These are phyloP conservation scores for Metschnikowia henanensis DNA, from an alignment of 805 yeast genomes.

Conservation along the genomic window DNA sequence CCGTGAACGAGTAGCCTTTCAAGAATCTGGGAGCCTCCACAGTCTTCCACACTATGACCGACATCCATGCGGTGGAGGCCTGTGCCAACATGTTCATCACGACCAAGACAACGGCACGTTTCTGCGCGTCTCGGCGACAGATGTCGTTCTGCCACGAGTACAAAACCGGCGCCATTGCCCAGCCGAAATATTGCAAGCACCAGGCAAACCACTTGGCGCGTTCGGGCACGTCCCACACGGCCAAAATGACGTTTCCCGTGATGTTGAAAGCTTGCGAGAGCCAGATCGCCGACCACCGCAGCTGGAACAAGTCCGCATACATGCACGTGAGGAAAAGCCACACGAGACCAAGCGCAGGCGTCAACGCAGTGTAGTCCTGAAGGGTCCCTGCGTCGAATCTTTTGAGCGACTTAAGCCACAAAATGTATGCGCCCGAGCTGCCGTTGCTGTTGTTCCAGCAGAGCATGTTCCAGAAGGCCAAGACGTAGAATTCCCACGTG, in stretches of 20 bases:
- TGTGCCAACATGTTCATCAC: conserved; percentile 56
- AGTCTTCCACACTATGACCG: conserved; percentile 52
- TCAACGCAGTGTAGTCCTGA: conserved; percentile 45
- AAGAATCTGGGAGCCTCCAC: conserved; percentile 55
- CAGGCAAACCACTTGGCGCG: conserved; percentile 68
- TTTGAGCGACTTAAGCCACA: conserved; percentile 50
- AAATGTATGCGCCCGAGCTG: conserved; percentile 53
- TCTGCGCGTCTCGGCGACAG: conserved; percentile 54
- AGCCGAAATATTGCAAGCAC: conserved; percentile 57
- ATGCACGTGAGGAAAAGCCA: conserved; percentile 40
- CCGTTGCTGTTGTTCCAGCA: conserved; percentile 64
- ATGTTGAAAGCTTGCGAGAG: conserved; percentile 55
- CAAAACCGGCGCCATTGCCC: conserved; percentile 63
- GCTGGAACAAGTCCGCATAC: conserved; percentile 36
- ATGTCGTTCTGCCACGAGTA: conserved; percentile 60
- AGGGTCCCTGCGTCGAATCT: conserved; percentile 31
- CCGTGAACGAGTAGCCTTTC: conserved; percentile 54
- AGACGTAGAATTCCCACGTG: conserved; percentile 60
- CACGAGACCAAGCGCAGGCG: conserved; percentile 44
- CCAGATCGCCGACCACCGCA: conserved; percentile 52
- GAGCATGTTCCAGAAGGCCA: conserved; percentile 54
- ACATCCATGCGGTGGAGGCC: conserved; percentile 52
- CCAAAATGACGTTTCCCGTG: conserved; percentile 53
- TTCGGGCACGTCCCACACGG: conserved; percentile 58
- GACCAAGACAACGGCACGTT: conserved; percentile 56